phyloP scores from a whole-genome alignment of 75 land plant genomes.

The Gnetum montanum region DNA sequence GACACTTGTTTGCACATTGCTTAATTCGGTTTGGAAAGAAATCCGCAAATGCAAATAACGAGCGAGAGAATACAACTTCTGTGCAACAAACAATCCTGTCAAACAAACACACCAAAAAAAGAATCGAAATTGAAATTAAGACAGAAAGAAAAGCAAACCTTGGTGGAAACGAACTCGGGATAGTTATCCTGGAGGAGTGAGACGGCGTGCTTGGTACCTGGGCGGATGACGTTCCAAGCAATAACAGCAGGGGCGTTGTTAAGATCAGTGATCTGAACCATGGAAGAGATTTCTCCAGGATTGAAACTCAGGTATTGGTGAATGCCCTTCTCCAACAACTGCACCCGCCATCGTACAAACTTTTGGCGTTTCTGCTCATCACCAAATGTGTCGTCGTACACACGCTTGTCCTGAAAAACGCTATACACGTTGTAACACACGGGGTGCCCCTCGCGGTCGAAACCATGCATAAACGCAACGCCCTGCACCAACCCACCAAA shows the following conservation, averaged over 20 bases:
- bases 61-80: too few relatives aligned
- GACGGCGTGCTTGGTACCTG: constrained; percentile 30
- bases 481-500: constrained; percentile 33
- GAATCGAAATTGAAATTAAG: too few relatives aligned
- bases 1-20: too few relatives aligned
- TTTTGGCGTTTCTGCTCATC: constrained; percentile 40
- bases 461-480: constrained; percentile 46
- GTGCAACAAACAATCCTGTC: too few relatives aligned
- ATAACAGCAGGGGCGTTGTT: constrained; percentile 38
- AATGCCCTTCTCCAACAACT: constrained; percentile 61
- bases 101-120: too few relatives aligned
- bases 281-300: constrained; percentile 39
- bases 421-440: constrained; percentile 70
- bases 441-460: constrained; percentile 61
- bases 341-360: constrained; percentile 54
- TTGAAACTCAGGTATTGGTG: constrained; percentile 43
- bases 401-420: constrained; percentile 63
- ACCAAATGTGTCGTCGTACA: constrained; percentile 42
- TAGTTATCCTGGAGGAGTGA: constrained; percentile 62
- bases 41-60: too few relatives aligned
- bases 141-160: too few relatives aligned
- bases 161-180: constrained; percentile 71
- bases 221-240: constrained; percentile 19
- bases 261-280: constrained; percentile 62
- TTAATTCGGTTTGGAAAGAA: too few relatives aligned